Percentiles rank a stretch among this genome's conserved stretches.
Evolutionary conservation across 495 filamentous ascomycete genomes (phyloP).

Genomic region (Clohesyomyces aquaticus): DNA sequence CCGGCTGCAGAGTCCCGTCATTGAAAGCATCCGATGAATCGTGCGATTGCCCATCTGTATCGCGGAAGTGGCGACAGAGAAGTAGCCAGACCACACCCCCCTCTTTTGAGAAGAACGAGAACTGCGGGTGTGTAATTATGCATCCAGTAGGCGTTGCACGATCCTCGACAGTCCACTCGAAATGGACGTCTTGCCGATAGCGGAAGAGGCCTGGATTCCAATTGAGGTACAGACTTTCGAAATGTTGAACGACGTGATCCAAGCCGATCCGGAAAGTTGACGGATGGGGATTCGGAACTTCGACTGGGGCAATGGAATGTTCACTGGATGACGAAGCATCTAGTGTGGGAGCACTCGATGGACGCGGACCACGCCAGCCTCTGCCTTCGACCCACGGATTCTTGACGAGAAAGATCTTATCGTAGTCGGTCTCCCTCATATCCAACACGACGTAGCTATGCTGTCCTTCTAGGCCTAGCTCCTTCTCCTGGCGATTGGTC

Average conservation of each 20-base stretch:
- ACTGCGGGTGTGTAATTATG: conserved; percentile 84
- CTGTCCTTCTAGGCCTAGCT: conserved; percentile 79
- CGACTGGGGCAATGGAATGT: background rate
- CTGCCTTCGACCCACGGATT: conserved; percentile 92
- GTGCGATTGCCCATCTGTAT: conserved; percentile 30
- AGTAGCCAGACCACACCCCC: conserved; percentile 79
- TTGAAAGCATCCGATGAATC: conserved; percentile 27
- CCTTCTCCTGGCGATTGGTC: conserved; percentile 69
- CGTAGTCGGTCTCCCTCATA: conserved; percentile 66
- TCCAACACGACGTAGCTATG: conserved; percentile 94
- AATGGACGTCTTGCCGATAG: conserved; percentile 83
- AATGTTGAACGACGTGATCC: conserved; percentile 82
- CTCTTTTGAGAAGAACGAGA: conserved; percentile 61
- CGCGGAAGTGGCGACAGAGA: conserved; percentile 77
- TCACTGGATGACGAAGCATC: conserved; percentile 15
- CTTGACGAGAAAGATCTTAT: conserved; percentile 77
- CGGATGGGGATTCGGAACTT: conserved; percentile 3
- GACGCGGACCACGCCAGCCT: conserved; percentile 61
- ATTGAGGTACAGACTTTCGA: conserved; percentile 93
- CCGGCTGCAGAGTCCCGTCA: conserved; percentile 23
- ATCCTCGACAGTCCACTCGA: conserved; percentile 74
- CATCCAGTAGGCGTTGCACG: conserved; percentile 52
- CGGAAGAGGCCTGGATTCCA: conserved; percentile 91
- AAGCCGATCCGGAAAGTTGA: conserved; percentile 83
- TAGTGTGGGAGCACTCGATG: conserved; percentile 19